These are phyloP conservation scores for Asterella californica DNA, from an alignment of 225 moss, liverwort and hornwort genomes.

Conservation along the genomic window DNA sequence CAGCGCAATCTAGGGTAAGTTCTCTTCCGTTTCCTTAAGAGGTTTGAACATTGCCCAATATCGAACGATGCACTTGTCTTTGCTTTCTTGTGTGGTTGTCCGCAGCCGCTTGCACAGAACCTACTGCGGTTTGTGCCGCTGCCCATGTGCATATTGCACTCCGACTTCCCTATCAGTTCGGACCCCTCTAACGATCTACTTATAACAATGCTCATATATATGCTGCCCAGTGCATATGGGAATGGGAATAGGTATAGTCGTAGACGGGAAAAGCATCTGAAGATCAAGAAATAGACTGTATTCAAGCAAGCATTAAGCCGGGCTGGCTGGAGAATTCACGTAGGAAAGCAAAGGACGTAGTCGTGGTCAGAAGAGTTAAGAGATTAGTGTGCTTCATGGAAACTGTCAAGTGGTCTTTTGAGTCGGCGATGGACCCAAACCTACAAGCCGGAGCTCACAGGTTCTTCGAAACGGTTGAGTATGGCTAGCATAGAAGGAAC, in stretches of 20 bases:
- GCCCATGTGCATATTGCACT: no score
- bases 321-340: not conserved
- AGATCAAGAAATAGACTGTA: not conserved
- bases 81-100: not conserved
- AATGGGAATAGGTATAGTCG: not conserved
- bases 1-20: constrained; percentile 23
- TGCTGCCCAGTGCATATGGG: not conserved
- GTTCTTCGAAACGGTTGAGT: not conserved
- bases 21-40: not conserved
- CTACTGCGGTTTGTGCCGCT: not conserved
- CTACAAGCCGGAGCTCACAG: not conserved
- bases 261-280: not conserved
- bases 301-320: no score
- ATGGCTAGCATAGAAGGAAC: not conserved
- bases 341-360: not conserved
- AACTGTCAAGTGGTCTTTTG: not conserved
- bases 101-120: not conserved
- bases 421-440: not conserved
- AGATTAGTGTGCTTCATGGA: not conserved
- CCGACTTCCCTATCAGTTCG: no score
- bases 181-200: not conserved
- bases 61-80: not conserved
- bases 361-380: not conserved
- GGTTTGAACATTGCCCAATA: no score
- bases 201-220: not conserved